phyloP scores from a whole-genome alignment of 805 yeast genomes.

The Kodamaea fukazawae region DNA sequence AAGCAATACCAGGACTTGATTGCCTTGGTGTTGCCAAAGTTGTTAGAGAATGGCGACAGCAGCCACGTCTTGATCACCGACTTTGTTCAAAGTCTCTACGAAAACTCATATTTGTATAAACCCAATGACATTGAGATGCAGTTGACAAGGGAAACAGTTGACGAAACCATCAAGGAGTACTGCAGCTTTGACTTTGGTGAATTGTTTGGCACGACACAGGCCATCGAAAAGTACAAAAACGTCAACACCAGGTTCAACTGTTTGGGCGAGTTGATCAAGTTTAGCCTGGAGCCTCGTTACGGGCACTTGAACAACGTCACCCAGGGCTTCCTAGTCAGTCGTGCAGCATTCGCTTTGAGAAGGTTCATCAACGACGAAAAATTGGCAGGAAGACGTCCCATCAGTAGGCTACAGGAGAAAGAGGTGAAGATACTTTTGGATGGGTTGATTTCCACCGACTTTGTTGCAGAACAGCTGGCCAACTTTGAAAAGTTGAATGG shows the following conservation, averaged over 20 bases:
- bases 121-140: slow-evolving; percentile 51
- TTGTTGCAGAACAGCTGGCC: slow-evolving; percentile 4
- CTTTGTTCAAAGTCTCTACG: slow-evolving; percentile 51
- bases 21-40: slow-evolving; percentile 38
- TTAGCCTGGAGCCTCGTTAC: slow-evolving; percentile 17
- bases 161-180: slow-evolving; percentile 37
- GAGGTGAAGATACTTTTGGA: slow-evolving; percentile 53
- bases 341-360: slow-evolving; percentile 60
- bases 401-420: slow-evolving; percentile 58
- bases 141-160: slow-evolving; percentile 21
- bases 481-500: slow-evolving; percentile 16
- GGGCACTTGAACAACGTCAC: slow-evolving; percentile 19
- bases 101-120: slow-evolving; percentile 57
- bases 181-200: slow-evolving; percentile 41
- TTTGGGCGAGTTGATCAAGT: slow-evolving; percentile 50
- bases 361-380: slow-evolving; percentile 63
- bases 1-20: slow-evolving; percentile 44
- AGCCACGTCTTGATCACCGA: slow-evolving; percentile 6
- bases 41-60: slow-evolving; percentile 19
- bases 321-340: slow-evolving; percentile 45
- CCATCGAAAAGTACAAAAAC: slow-evolving; percentile 43
- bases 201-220: slow-evolving; percentile 63
- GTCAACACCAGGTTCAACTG: slow-evolving; percentile 53
- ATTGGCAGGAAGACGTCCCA: slow-evolving; percentile 59
- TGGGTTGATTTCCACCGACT: slow-evolving; percentile 33